Base-by-base conservation (phyloP, 2,329 filamentous ascomycete species). In the Fusarium brachygibbosum region DNA sequence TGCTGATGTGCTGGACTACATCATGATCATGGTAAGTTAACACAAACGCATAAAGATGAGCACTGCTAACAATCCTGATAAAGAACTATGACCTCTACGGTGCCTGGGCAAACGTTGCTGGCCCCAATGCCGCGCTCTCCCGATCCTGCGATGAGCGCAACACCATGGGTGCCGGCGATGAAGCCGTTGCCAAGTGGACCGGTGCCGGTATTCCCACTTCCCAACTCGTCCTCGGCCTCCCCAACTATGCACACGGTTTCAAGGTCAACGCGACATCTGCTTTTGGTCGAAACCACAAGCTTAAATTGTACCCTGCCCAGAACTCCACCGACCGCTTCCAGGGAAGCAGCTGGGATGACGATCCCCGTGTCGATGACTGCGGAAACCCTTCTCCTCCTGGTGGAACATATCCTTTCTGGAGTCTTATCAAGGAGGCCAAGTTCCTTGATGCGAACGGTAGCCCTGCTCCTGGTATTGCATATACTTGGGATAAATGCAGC, bases 61-160 rank as follows among this genome's bases (percentile, higher is more conserved):
- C 6, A 14, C 9, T 35, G n/a, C 34, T 38, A n/a, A 50, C 23
- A 14, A 4, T 8, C 3, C 0, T 9, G 4, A 4, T 2, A 1
- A 10, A 71, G 68, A 71, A 66, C 55, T 72, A 73, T n/a, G 70
- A 72, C 2, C 38, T 71, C n/a, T 55, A 59, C 3, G 70, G 70
- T 6, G 64, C 60, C 8, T 72, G 70, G 70, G 29, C 68, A 16
- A 12, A 65, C 1, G 59, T 55, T 2, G 70, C 67, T 5, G 70
- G 70, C 1, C 70, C 70, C 3, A 69, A 72, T 19, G 44, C 70
- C 3, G 35, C 70, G 5, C 58, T 72, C 0, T 50, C 31, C 9
- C 42, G 44, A 16, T 25, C 46, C 0, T 72, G 70, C 23, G 70
- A 72, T 29, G 14, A 55, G 2, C 67, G 70, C 1, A 72, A 72